A percentile compares a stretch with the other conserved stretches of the same genome.
Evolutionary conservation across 768 basidiomycete genomes (phyloP).

Genomic region (Termitomyces titanicus): DNA sequence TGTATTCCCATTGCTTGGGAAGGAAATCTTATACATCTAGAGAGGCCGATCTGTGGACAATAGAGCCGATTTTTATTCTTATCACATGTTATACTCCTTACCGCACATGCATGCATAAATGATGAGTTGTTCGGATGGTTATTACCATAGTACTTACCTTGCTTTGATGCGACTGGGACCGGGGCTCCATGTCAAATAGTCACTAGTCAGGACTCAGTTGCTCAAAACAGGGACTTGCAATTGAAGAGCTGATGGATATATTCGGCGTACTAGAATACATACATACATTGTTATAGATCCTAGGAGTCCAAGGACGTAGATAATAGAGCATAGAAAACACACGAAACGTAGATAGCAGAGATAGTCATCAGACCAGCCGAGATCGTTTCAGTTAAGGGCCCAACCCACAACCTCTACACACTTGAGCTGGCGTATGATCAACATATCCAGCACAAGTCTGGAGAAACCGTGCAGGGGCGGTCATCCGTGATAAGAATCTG

Average conservation of each 20-base stretch:
- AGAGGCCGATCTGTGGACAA: conserved; percentile 5
- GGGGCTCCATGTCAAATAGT: not conserved
- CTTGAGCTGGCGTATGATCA: conserved; percentile 40
- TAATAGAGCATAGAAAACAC: not conserved
- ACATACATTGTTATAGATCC: not conserved
- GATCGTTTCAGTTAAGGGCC: conserved; percentile 7
- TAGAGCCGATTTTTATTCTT: conserved; percentile 5
- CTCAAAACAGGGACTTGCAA: no score
- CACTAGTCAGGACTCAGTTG: no score
- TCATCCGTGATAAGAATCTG: not conserved
- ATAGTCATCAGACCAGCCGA: not conserved
- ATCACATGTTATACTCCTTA: conserved; percentile 7
- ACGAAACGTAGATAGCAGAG: not conserved
- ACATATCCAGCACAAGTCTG: conserved; percentile 52
- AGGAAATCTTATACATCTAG: not conserved
- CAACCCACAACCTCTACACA: conserved; percentile 59
- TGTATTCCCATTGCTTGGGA: not conserved
- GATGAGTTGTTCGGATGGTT: not conserved
- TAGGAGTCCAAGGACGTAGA: not conserved
- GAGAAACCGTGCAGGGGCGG: conserved; percentile 45
- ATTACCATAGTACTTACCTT: not conserved
- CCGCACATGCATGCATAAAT: no score
- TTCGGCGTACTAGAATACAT: not conserved
- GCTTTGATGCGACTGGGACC: not conserved
- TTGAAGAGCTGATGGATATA: no score